These are phyloP conservation scores for Dryas octopetala DNA, from an alignment of 306 rosid species.

Conservation along the genomic window DNA sequence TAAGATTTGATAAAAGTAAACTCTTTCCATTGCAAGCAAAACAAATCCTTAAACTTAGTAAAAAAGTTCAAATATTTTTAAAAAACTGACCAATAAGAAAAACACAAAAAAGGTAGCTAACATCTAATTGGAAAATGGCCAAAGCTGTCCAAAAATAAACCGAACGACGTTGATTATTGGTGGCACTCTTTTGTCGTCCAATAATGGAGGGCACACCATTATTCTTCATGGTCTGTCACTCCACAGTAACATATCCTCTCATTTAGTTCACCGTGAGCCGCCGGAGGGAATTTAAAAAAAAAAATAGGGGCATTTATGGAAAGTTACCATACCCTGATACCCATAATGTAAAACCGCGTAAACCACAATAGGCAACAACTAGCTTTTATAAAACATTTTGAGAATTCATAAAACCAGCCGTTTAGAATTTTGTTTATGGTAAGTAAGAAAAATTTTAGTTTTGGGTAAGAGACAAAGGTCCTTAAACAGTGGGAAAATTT, in stretches of 20 bases:
- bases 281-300: background rate
- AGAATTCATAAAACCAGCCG: background rate
- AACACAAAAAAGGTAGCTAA: background rate
- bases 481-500: conserved; percentile 42
- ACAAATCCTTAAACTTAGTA: too few species aligned
- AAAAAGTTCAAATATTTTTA: background rate
- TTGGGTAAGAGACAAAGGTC: conserved; percentile 25
- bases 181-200: too few species aligned
- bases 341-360: conserved; percentile 2
- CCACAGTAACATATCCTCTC: background rate
- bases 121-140: background rate
- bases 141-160: background rate
- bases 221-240: background rate
- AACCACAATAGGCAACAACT: background rate
- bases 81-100: background rate
- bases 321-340: background rate
- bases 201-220: background rate
- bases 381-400: background rate
- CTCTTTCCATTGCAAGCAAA: too few species aligned
- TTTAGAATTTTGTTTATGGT: conserved; percentile 4
- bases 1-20: too few species aligned
- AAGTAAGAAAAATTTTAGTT: conserved; percentile 3
- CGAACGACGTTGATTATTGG: background rate
- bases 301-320: background rate
- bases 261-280: background rate